phyloP scores from a whole-genome alignment of 164 flowering plant genomes.

The Magnolia changhungtana region DNA sequence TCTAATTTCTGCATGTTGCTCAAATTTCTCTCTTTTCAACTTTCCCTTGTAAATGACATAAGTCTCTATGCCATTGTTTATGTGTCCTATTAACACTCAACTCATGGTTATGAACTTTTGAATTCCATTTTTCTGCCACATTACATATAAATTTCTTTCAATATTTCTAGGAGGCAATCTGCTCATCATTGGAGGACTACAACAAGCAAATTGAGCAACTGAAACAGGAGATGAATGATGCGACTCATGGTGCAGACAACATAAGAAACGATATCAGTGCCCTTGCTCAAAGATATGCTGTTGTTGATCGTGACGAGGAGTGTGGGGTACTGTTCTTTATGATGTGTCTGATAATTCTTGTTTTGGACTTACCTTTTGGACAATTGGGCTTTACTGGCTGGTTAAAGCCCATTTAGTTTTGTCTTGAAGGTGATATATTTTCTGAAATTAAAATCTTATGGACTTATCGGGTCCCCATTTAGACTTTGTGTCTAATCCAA shows the following conservation, averaged over 20 bases:
- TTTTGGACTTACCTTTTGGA: not conserved
- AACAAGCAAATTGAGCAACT: constrained; percentile 94
- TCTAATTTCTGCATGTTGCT: too few species aligned
- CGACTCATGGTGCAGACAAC: constrained; percentile 98
- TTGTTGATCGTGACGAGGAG: constrained; percentile 87
- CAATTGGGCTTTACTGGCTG: too few species aligned
- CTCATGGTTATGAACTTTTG: not conserved
- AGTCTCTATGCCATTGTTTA: too few species aligned
- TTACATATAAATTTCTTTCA: not conserved
- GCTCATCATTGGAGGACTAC: constrained; percentile 98
- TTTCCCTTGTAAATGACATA: too few species aligned
- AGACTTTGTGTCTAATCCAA: too few species aligned
- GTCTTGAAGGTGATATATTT: not conserved
- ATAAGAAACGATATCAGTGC: constrained; percentile 96
- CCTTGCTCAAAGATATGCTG: constrained; percentile 94
- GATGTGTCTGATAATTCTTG: not conserved
- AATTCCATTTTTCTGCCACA: not conserved
- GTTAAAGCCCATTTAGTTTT: too few species aligned
- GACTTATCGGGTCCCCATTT: not conserved
- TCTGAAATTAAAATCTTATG: not conserved
- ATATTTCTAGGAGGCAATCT: constrained; percentile 86
- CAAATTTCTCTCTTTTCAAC: too few species aligned
- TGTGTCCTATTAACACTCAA: too few species aligned
- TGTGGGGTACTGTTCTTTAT: constrained; percentile 73
- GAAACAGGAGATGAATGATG: constrained; percentile 97